These are phyloP conservation scores for Vigna unguiculata DNA, from an alignment of 306 rosid species.

Conservation along the genomic window DNA sequence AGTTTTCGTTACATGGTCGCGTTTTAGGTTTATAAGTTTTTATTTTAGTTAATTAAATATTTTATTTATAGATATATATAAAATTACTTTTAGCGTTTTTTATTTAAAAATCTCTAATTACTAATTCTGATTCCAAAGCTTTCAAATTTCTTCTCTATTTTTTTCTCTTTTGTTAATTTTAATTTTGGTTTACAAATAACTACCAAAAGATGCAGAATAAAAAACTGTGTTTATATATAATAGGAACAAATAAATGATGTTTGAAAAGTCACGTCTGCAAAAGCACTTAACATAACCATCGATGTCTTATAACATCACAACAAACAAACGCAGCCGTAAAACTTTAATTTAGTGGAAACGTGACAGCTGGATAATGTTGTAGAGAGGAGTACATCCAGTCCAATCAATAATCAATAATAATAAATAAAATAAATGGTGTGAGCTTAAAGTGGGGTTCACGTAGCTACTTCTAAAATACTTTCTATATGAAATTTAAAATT, in stretches of 20 bases:
- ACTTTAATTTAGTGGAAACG: not conserved
- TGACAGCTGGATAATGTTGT: conserved; percentile 4
- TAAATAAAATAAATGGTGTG: not conserved
- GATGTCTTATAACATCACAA: not conserved
- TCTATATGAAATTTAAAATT: not conserved
- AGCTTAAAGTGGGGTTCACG: conserved; percentile 17
- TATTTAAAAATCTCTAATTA: not conserved
- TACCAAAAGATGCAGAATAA: too few relatives aligned
- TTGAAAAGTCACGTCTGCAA: not conserved
- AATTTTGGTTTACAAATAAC: too few relatives aligned
- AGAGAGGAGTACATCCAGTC: not conserved
- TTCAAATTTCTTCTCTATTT: too few relatives aligned
- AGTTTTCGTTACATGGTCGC: not conserved
- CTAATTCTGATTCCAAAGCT: not conserved
- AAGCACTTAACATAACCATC: not conserved
- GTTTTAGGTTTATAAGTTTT: not conserved
- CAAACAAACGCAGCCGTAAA: not conserved
- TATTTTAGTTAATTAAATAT: not conserved
- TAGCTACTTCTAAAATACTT: not conserved
- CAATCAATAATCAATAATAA: not conserved
- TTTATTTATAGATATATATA: not conserved
- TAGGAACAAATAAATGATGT: not conserved
- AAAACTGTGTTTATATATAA: not conserved
- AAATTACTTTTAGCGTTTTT: not conserved
- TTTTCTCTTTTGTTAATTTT: too few relatives aligned